Evolutionary conservation across 305 asterid species (phyloP), one percentile per base, ranked within the genome.

Genomic region (Lippia alba): DNA sequence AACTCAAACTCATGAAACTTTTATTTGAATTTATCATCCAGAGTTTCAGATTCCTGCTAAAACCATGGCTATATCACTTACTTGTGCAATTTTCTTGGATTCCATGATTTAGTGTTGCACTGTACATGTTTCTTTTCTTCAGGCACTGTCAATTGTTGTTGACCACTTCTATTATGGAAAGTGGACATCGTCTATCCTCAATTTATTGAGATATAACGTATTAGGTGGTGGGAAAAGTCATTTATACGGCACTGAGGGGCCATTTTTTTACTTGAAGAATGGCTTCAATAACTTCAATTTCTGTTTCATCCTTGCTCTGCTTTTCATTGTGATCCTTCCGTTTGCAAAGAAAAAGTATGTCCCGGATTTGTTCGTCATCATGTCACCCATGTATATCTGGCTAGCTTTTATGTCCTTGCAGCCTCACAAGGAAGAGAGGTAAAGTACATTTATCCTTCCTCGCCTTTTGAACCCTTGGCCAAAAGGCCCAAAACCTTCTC

Each of bases 381-480:
- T 94, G 72, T 91, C 97, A 44, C 97, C 98, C 76, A 60, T 94
- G 73, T 91, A 94, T 74, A 83, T 91, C 72, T 94, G 98, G 99
- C 84, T 90, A 49, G 90, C 89, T 78, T 94, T 94, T 81, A 94
- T 94, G 99, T 94, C 99, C 61, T 77, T 94, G 83, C 97, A 90
- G 86, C 94, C 97, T 16, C 99, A 91, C 89, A 91, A 94, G 81
- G 97, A 94, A 84, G 99, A 94, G 83, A 91, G 99, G 97, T 91
- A 70, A 73, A 24, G 97, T 91, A 44, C 50, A 32, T 30, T 36
- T 20, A 32, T 40, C 19, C 58, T 56, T 59, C 53, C 63, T 20
- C 58, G 30, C 46, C 64, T 61, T 33, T n/a, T 12, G 58, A 41
- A 41, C 39, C 18, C 32, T 40, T 12, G 15, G 18, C 12, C 54